A percentile compares a stretch with the other conserved stretches of the same genome.
phyloP scores from a whole-genome alignment of 371 early-diverging fungal genomes.

The Coemansia sp. region DNA sequence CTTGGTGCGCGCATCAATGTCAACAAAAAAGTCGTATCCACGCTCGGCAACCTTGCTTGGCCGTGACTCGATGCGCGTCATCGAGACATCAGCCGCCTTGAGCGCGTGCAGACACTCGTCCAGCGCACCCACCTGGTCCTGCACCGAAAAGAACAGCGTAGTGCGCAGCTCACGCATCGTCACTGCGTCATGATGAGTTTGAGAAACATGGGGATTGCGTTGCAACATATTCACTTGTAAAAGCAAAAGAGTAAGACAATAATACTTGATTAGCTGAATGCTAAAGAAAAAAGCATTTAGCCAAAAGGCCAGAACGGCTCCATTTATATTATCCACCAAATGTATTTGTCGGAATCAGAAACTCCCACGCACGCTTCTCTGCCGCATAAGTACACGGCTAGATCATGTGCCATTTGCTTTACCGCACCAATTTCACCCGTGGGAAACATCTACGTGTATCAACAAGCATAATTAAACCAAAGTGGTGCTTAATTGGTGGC shows the following conservation, averaged over 20 bases:
- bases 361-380: background rate
- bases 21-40: slow-evolving; percentile 92
- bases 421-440: background rate
- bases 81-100: slow-evolving; percentile 70
- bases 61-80: slow-evolving; percentile 93
- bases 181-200: slow-evolving; percentile 5
- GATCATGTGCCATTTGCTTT: background rate
- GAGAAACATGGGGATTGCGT: background rate
- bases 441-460: background rate
- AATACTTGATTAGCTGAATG: background rate
- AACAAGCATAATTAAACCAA: no score
- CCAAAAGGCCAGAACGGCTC: background rate
- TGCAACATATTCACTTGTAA: background rate
- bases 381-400: background rate
- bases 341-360: background rate
- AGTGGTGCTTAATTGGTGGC: no score
- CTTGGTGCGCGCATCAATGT: slow-evolving; percentile 66
- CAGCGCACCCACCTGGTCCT: slow-evolving; percentile 81
- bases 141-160: slow-evolving; percentile 78
- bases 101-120: slow-evolving; percentile 79
- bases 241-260: background rate
- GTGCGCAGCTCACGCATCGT: slow-evolving; percentile 41
- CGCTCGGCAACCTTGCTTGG: slow-evolving; percentile 76
- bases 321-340: background rate
- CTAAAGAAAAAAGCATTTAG: background rate